Conservation (phyloP, 2,329 filamentous ascomycete species). For the Juglanconis oblonga region DNA sequence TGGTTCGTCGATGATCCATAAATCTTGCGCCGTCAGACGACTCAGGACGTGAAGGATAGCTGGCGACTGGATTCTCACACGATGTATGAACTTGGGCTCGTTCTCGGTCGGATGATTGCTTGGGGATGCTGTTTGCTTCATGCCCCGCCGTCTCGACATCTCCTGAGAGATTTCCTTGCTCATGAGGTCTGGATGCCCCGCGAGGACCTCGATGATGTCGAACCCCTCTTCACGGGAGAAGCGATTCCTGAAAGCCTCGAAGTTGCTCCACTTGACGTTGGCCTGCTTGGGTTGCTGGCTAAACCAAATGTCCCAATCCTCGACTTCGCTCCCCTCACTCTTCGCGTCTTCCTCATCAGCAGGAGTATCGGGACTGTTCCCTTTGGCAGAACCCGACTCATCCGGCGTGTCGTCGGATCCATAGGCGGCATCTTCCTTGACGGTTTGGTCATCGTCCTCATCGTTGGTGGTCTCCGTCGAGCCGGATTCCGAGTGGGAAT, state of each 20-base stretch:
- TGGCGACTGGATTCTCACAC: constrained; percentile 22
- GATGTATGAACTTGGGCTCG: constrained; percentile 15
- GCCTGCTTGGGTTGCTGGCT: neutral
- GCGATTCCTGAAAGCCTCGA: constrained; percentile 24
- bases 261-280: constrained; percentile 17
- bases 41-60: constrained; percentile 17
- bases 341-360: neutral
- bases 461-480: too few species aligned
- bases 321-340: neutral
- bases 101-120: neutral
- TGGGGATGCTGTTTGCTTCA: neutral
- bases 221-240: constrained; percentile 17
- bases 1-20: constrained; percentile 12
- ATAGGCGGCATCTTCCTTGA: too few species aligned
- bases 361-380: too few species aligned
- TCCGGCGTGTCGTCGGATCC: too few species aligned
- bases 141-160: constrained; percentile 5
- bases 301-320: neutral
- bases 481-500: too few species aligned
- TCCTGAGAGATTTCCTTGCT: neutral
- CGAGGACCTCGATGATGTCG: constrained; percentile 23
- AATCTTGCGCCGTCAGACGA: neutral
- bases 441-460: too few species aligned
- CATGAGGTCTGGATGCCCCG: constrained; percentile 5
- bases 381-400: neutral